Base-by-base conservation (phyloP, 495 filamentous ascomycete species). In the Talaromyces adpressus region DNA sequence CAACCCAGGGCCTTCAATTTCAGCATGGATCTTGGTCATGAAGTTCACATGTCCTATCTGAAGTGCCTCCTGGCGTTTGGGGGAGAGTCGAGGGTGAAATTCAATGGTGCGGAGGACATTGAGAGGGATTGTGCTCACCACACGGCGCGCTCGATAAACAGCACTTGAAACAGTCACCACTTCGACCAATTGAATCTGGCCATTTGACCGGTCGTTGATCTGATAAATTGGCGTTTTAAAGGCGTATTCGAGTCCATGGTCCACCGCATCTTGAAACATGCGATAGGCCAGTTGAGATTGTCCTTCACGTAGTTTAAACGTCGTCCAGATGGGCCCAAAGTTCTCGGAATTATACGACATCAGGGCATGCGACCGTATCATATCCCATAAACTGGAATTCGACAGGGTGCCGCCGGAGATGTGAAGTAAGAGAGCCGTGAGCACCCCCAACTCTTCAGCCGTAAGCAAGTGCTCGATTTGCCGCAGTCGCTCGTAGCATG, bases 231-330 rank as follows among this genome's bases (percentile, higher is more conserved):
- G 66, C 22, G 62, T 67, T 20, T 66, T 62, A 58, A 74, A 74
- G n/a, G 41, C 54, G 52, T 71, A 71, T 0, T 64, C 68, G 6
- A 73, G 62, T 16, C 66, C 66, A 6, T 68, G 65, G 0, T 36
- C n/a, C 5, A 64, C 53, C 1, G 70, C 64, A 58, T 73, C 66
- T 12, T 66, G 59, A 36, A 75, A 71, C 57, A 75, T 69, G 14
- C 41, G 58, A 23, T 69, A 64, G 0, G 71, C 70, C 20, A 75
- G 70, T 1, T 60, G 59, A 20, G 71, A 70, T 47, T 73, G 71
- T 7, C 73, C 73, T 14, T 62, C 63, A 25, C 63, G 64, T 57
- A 75, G 65, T 53, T 72, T 71, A 64, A 68, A 75, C 1, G 63
- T 67, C 9, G 63, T 59, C 49, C 49, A 62, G 11, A 62, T 65